These are phyloP conservation scores for Botrytis squamosa DNA, from an alignment of 2,329 filamentous ascomycete genomes.

Conservation along the genomic window DNA sequence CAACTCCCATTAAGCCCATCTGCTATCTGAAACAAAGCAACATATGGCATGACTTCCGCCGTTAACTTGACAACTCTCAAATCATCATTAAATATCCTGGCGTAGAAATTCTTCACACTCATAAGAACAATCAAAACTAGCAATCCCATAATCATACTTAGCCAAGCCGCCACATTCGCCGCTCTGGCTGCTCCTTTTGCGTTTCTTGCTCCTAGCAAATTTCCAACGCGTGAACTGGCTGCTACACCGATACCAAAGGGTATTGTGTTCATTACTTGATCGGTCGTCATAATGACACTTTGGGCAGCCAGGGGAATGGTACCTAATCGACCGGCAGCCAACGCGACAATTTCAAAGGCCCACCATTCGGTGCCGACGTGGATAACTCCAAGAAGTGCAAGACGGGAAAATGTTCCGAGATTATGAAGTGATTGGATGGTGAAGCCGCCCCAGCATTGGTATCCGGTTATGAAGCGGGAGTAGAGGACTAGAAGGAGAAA, in stretches of 20 bases:
- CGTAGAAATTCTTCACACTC: slow-evolving; percentile 69
- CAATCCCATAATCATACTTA: slow-evolving; percentile 68
- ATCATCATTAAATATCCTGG: slow-evolving; percentile 79
- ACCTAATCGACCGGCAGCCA: slow-evolving; percentile 77
- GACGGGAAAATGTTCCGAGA: slow-evolving; percentile 66
- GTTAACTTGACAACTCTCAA: slow-evolving; percentile 69
- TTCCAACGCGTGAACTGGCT: slow-evolving; percentile 73
- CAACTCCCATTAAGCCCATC: slow-evolving; percentile 85
- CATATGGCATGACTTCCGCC: slow-evolving; percentile 76
- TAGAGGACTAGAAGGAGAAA: slow-evolving; percentile 76
- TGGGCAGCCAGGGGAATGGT: slow-evolving; percentile 79
- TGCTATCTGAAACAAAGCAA: slow-evolving; percentile 86
- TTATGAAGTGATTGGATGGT: slow-evolving; percentile 64
- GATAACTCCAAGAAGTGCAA: slow-evolving; percentile 73
- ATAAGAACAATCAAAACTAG: slow-evolving; percentile 68
- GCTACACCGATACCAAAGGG: slow-evolving; percentile 86
- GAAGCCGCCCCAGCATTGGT: slow-evolving; percentile 78
- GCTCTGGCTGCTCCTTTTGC: slow-evolving; percentile 65
- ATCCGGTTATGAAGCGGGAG: slow-evolving; percentile 66
- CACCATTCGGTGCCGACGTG: slow-evolving; percentile 93
- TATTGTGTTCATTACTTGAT: slow-evolving; percentile 77
- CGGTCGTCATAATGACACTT: slow-evolving; percentile 85
- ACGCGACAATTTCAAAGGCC: slow-evolving; percentile 88
- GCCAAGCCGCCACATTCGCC: slow-evolving; percentile 71
- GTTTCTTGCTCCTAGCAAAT: slow-evolving; percentile 70